Evolutionary conservation across 257 asterid genomes (phyloP).

Genomic region (Nicotiana sylvestris): DNA sequence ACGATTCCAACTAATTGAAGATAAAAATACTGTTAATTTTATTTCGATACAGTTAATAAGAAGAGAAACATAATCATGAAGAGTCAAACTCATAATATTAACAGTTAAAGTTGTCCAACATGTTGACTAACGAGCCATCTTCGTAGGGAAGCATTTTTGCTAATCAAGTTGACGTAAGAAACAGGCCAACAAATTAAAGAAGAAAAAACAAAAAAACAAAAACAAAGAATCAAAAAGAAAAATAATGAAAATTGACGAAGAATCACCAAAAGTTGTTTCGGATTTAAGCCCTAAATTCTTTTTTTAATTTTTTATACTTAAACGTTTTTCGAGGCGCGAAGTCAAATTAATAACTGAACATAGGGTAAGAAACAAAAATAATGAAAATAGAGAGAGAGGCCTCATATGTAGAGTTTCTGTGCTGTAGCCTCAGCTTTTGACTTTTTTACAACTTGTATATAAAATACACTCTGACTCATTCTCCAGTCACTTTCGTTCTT

Average conservation of each 20-base stretch:
- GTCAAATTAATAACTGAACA: too few relatives aligned
- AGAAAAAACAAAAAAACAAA: too few relatives aligned
- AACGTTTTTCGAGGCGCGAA: fast-evolving
- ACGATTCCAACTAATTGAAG: background rate
- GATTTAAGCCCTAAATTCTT: too few relatives aligned
- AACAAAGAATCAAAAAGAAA: background rate
- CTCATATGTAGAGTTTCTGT: background rate
- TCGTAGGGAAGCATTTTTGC: background rate
- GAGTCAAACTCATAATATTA: background rate
- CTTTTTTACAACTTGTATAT: background rate
- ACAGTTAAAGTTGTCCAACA: background rate
- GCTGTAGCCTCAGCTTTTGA: background rate
- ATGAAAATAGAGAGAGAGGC: background rate
- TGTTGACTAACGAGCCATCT: background rate
- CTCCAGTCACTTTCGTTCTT: background rate
- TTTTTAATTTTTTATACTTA: too few relatives aligned
- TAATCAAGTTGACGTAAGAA: background rate
- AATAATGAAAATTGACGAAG: background rate
- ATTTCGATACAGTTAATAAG: background rate
- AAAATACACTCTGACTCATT: background rate
- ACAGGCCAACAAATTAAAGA: background rate
- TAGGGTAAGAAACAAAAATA: background rate
- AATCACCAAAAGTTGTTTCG: too few relatives aligned
- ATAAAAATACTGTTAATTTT: background rate
- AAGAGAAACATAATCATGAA: too few relatives aligned